A percentile compares a stretch with the other conserved stretches of the same genome.
Conservation (phyloP, 352 stramenopile species). For the Pythium brachiatum region DNA sequence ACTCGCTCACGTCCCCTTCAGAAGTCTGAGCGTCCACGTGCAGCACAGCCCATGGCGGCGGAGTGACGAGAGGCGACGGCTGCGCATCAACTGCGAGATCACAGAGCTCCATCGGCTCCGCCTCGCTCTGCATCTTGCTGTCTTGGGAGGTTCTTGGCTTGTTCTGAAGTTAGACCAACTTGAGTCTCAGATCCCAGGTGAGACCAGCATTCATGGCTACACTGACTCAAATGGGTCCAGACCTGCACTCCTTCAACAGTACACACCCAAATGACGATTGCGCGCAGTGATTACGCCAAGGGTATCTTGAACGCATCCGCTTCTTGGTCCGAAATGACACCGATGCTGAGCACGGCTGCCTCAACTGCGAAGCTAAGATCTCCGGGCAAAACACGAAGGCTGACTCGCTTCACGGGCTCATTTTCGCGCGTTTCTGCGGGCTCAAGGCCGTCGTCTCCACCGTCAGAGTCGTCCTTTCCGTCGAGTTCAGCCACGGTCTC, state of each 20-base stretch:
- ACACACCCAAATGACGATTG: too few species aligned
- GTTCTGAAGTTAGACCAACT: too few species aligned
- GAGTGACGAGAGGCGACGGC: background rate
- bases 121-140: background rate
- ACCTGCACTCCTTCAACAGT: too few species aligned
- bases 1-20: background rate
- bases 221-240: too few species aligned
- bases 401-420: background rate
- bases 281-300: too few species aligned
- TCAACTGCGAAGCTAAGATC: constrained; percentile 18
- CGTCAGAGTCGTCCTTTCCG: background rate
- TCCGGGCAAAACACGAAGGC: constrained; percentile 13
- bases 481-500: background rate
- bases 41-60: constrained; percentile 4
- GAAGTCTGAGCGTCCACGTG: background rate
- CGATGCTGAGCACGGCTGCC: constrained; percentile 13
- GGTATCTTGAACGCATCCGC: background rate
- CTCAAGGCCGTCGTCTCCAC: too few species aligned
- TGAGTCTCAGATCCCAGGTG: too few species aligned
- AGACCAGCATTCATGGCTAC: too few species aligned
- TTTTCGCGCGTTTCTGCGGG: too few species aligned
- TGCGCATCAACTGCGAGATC: background rate
- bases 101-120: constrained; percentile 9
- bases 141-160: too few species aligned
- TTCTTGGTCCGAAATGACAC: constrained; percentile 16